Percentiles rank a stretch among this genome's conserved stretches.
These are phyloP conservation scores for Tremellales sp. DNA, from an alignment of 1,284 basidiomycete species.

Conservation along the genomic window DNA sequence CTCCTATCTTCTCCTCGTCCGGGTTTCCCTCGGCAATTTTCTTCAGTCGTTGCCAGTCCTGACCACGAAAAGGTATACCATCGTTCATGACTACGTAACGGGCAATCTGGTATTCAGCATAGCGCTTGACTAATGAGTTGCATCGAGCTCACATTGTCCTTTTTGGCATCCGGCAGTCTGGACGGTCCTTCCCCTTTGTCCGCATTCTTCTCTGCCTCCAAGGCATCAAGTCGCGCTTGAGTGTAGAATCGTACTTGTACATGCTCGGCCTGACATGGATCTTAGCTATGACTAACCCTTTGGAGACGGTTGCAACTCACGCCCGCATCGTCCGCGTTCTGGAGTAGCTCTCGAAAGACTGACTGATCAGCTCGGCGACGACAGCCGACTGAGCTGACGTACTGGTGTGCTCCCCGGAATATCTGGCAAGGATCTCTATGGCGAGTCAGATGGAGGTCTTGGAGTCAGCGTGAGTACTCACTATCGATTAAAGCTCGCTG, in stretches of 20 bases:
- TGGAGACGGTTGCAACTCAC: constrained; percentile 16
- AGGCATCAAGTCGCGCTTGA: constrained; percentile 54
- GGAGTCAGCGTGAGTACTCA: constrained; percentile 13
- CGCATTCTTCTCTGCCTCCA: constrained; percentile 23
- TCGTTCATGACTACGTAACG: constrained; percentile 73
- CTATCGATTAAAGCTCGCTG: constrained; percentile 91
- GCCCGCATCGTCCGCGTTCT: constrained; percentile 94
- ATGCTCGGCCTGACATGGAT: constrained; percentile 54
- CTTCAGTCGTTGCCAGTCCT: constrained; percentile 84
- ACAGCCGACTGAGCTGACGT: constrained; percentile 11
- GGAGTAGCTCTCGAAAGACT: constrained; percentile 85
- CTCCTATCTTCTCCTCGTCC: constrained; percentile 53
- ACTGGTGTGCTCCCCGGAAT: constrained; percentile 88
- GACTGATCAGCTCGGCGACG: constrained; percentile 10
- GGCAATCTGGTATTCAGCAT: constrained; percentile 32
- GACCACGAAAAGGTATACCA: constrained; percentile 66
- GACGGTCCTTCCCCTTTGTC: constrained; percentile 18
- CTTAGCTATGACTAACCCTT: constrained; percentile 6
- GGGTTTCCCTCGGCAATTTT: constrained; percentile 59
- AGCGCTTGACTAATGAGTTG: constrained; percentile 2
- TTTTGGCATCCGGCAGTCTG: constrained; percentile 59
- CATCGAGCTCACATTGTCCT: constrained; percentile 45
- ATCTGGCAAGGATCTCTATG: constrained; percentile 73
- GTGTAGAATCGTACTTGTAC: constrained; percentile 82
- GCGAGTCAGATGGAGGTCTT: neutral